A percentile compares a stretch with the other conserved stretches of the same genome.
phyloP scores from a whole-genome alignment of 2,329 filamentous ascomycete genomes.

The Claviceps africana region DNA sequence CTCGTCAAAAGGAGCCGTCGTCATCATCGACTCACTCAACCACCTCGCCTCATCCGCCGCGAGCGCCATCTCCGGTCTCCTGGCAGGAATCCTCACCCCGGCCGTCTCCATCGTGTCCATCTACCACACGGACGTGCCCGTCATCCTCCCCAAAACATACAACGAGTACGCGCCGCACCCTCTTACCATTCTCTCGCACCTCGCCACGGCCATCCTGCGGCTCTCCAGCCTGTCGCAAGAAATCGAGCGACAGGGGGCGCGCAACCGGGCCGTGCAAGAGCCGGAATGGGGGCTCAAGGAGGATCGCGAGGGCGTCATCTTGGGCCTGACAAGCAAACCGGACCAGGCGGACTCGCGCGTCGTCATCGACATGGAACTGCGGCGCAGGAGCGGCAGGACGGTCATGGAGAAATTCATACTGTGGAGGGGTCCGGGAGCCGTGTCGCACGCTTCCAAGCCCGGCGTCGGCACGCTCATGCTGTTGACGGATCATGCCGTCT shows the following conservation, averaged over 20 bases:
- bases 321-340: conserved; percentile 44
- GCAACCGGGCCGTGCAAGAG: conserved; percentile 57
- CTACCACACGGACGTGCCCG: conserved; percentile 71
- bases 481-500: conserved; percentile 64
- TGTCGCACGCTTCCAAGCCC: conserved; percentile 10
- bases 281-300: conserved; percentile 70
- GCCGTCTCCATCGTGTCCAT: conserved; percentile 58
- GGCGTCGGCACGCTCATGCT: conserved; percentile 33
- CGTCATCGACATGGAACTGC: conserved; percentile 74
- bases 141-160: conserved; percentile 28
- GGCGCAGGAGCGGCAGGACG: conserved; percentile 66
- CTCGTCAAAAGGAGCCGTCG: conserved; percentile 43
- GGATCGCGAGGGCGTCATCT: conserved; percentile 62
- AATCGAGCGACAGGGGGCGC: conserved; percentile 59
- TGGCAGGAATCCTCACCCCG: conserved; percentile 54
- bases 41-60: conserved; percentile 41
- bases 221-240: conserved; percentile 62
- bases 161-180: conserved; percentile 52
- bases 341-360: conserved; percentile 29
- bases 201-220: conserved; percentile 76
- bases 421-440: conserved; percentile 10
- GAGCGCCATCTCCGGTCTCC: conserved; percentile 50
- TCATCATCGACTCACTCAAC: conserved; percentile 72
- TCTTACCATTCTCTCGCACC: conserved; percentile 60
- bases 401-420: conserved; percentile 55